These are phyloP conservation scores for Gossypium mustelinum DNA, from an alignment of 345 rosid species.

Conservation along the genomic window DNA sequence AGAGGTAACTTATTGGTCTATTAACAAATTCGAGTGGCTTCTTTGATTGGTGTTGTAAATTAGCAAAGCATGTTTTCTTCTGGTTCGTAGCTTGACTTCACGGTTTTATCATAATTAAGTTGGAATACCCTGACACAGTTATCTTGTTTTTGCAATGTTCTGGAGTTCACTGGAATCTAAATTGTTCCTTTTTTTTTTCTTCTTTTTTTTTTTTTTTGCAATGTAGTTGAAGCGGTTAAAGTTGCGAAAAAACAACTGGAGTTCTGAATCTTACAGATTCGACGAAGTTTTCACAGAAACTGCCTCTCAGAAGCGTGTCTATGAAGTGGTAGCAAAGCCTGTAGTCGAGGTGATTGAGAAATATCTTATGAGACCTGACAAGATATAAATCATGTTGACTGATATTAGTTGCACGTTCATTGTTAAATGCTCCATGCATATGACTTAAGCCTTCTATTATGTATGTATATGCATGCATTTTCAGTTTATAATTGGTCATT, in stretches of 20 bases:
- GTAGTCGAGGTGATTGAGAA: conserved; percentile 70
- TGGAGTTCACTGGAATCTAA: not conserved
- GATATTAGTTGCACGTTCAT: not conserved
- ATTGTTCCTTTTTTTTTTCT: conserved; percentile 2
- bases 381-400: not conserved
- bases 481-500: not conserved
- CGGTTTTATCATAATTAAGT: not conserved
- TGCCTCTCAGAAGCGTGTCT: conserved; percentile 89
- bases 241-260: conserved; percentile 88
- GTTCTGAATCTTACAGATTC: conserved; percentile 73
- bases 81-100: not conserved
- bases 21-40: not conserved
- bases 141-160: not conserved
- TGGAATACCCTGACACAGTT: not conserved
- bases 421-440: not conserved
- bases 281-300: conserved; percentile 76
- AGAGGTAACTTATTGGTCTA: conserved; percentile 41
- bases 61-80: conserved; percentile 2
- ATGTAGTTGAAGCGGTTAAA: conserved; percentile 75
- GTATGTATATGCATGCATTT: not conserved
- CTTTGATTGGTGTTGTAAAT: not conserved
- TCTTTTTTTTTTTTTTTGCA: not conserved
- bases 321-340: conserved; percentile 87
- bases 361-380: not conserved
- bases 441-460: not conserved